Evolutionary conservation across 2,329 filamentous ascomycete genomes (phyloP).

Genomic region (Polytolypa hystricis): DNA sequence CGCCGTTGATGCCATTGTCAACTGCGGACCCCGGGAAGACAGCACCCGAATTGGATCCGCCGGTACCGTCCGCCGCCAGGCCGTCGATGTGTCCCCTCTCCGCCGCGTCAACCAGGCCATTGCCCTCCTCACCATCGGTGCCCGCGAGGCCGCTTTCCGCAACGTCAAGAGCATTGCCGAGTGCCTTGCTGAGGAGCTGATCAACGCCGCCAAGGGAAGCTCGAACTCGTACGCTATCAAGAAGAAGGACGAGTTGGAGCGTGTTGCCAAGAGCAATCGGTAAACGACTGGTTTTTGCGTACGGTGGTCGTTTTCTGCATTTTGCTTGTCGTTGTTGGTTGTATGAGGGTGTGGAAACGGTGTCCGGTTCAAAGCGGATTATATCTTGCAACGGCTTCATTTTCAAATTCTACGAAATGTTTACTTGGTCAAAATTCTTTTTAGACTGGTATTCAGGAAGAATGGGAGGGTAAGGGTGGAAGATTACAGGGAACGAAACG

Average conservation of each 20-base stretch:
- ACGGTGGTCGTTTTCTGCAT: constrained; percentile 26
- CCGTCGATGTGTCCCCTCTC: constrained; percentile 98
- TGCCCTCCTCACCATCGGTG: constrained; percentile 95
- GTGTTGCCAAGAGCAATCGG: constrained; percentile 99
- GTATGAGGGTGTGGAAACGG: constrained; percentile 32
- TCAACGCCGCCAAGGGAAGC: constrained; percentile 99
- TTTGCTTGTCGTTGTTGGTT: constrained; percentile 14
- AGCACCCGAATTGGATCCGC: constrained; percentile 98
- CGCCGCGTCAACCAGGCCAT: constrained; percentile 99
- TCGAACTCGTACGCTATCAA: constrained; percentile 99
- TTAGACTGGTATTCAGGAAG: too few species aligned
- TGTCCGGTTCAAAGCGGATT: too few species aligned
- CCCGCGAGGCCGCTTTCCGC: constrained; percentile 96
- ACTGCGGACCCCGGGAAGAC: constrained; percentile 99
- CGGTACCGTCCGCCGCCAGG: constrained; percentile 99
- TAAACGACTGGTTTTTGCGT: constrained; percentile 52
- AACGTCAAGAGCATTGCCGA: constrained; percentile 99
- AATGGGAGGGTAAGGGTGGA: too few species aligned
- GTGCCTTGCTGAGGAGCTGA: constrained; percentile 99
- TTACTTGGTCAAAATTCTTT: too few species aligned
- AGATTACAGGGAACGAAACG: too few species aligned
- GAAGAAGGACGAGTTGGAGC: constrained; percentile 99
- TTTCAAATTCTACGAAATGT: too few species aligned
- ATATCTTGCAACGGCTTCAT: too few species aligned
- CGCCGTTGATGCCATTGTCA: constrained; percentile 98